Evolutionary conservation across 257 asterid genomes (phyloP).

Genomic region (Gentiana straminea): DNA sequence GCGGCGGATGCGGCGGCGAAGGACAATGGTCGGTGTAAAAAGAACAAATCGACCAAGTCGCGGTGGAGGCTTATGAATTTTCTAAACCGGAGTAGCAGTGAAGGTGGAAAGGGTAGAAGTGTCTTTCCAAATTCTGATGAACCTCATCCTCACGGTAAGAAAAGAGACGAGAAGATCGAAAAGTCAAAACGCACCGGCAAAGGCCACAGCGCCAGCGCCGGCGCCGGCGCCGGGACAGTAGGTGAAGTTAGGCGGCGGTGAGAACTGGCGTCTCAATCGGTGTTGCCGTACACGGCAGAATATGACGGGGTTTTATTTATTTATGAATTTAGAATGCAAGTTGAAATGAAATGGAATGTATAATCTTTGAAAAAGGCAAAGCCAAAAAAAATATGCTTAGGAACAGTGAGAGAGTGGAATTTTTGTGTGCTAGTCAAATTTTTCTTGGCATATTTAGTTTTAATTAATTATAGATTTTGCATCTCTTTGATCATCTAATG

Average conservation of each 20-base stretch:
- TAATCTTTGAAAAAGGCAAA: background rate
- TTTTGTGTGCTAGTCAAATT: no score
- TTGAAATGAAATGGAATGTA: slow-evolving; percentile 27
- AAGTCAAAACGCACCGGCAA: background rate
- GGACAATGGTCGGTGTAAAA: slow-evolving; percentile 12
- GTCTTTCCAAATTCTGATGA: slow-evolving; percentile 10
- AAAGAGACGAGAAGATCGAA: slow-evolving; percentile 1
- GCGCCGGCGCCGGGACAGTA: background rate
- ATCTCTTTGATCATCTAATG: no score
- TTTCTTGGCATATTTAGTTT: no score
- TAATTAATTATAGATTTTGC: no score
- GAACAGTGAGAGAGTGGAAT: no score
- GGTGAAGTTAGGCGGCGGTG: slow-evolving; percentile 5
- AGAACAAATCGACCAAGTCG: slow-evolving; percentile 26
- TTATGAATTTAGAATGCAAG: slow-evolving; percentile 25
- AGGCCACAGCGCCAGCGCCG: background rate
- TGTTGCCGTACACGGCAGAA: slow-evolving; percentile 58
- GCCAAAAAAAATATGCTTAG: no score
- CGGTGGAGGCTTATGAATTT: slow-evolving; percentile 30
- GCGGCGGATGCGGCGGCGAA: slow-evolving; percentile 1
- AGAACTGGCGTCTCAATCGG: slow-evolving; percentile 23
- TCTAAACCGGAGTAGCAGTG: slow-evolving; percentile 20
- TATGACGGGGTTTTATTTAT: slow-evolving; percentile 40
- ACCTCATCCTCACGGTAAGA: background rate
- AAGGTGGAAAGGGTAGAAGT: slow-evolving; percentile 18